Base-by-base conservation (phyloP, 2,329 filamentous ascomycete species). In the Aspergillus nomiae region DNA sequence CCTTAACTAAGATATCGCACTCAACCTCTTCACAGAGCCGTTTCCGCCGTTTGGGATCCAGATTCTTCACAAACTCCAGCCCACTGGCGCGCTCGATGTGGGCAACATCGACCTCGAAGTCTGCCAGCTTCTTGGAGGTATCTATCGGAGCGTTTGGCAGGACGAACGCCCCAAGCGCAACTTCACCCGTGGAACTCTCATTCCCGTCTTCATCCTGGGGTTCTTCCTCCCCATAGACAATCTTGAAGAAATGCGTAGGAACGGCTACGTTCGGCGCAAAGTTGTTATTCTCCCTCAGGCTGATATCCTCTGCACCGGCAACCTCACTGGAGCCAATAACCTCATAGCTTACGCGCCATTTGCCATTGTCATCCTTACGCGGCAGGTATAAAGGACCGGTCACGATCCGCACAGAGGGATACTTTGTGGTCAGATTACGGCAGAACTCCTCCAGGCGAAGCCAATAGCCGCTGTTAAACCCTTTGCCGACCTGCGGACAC, bases 391-490 rank as follows among this genome's bases (percentile, higher is more conserved):
- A 80, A 3, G 95, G 95, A 0, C 95, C 95, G 0, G 95, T 99
- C 61, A 97, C 92, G 69, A 98, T 90, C 66, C 95, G 86, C 28
- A 99, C 94, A 48, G 87, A 91, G 0, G 94, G 94, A 75, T 97
- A 99, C 59, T 83, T 85, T 51, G 83, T 80, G 0, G 94, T 94
- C 67, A 99, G 83, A 24, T 92, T 85, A 9, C 95, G 87, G 81
- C 94, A 97, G 75, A 98, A 99, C 74, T 97, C 94, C 81, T 99
- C 95, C 70, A 99, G 94, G 78, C 98, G 95, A 43, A 95, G 91
- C 95, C 95, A 99, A 86, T 99, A 99, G 81, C 99, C 95, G 57
- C 95, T 87, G 82, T 99, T 99, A 85, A 99, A 99, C 63, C 95
- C 95, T 75, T 97, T 92, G 69, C 95, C 95, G 32, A 99, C 94